Base-by-base conservation (phyloP, 1,284 basidiomycete genomes). In the Microbotryomycetes sp. region DNA sequence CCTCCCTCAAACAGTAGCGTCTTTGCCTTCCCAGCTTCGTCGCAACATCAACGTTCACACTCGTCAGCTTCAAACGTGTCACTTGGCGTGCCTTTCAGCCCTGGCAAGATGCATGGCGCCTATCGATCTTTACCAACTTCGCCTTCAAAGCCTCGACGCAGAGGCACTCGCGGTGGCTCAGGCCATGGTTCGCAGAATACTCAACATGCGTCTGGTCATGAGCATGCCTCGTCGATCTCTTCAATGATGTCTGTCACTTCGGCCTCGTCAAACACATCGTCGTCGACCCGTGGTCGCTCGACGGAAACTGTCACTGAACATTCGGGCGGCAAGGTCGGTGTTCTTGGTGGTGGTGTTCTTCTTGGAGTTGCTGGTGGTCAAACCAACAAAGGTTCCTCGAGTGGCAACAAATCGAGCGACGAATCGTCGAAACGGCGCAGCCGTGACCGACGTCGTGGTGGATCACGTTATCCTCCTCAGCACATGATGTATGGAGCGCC, bases 281-380 rank as follows among this genome's bases (percentile, higher is more conserved):
- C 19, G 46, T 45, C 30, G 19, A 25, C 55, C 4, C 45, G 46
- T 1, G 58, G 60, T 26, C 51, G 62, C 7, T 62, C 64, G 6
- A 36, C 51, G 23, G 56, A 59, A 26, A 50, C 57, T 47, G 65
- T 72, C 29, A 70, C 69, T n/a, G 73, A 74, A 49, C 72, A 74
- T 56, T 71, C 71, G 45, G 71, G 72, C 42, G 73, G 73, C 16
- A 72, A 72, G 52, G 73, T 74, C 49, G 72, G 71, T 36, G 73
- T 74, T 6, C 68, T 74, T 26, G 71, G 71, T 29, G 73, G 73
- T n/a, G 73, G 73, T 19, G 72, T 73, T 30, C 52, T 74, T n/a
- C 66, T 74, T 31, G 73, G 73, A 9, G 63, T 68, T 7, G 58
- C 60, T 14, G 53, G 54, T n/a, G 71, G 71, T 23, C 71, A 63